Conservation (phyloP, 2,329 filamentous ascomycete genomes). For the Aspergillus vadensis region DNA sequence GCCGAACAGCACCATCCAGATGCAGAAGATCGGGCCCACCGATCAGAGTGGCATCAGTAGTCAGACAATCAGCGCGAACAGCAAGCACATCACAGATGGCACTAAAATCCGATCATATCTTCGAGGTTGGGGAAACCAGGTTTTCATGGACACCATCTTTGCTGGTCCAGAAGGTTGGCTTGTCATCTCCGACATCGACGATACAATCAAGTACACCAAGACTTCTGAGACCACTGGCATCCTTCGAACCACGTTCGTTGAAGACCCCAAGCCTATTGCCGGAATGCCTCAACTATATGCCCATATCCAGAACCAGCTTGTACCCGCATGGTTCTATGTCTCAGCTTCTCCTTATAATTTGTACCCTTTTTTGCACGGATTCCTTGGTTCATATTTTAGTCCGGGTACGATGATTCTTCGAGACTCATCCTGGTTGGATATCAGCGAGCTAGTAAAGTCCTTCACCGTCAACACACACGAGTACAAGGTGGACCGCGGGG, state of each 20-base stretch:
- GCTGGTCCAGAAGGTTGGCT: constrained; percentile 79
- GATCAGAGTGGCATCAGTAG: constrained; percentile 71
- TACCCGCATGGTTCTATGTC: constrained; percentile 86
- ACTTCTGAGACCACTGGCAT: constrained; percentile 80
- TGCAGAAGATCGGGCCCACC: constrained; percentile 66
- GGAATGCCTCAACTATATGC: constrained; percentile 87
- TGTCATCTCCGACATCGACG: constrained; percentile 86
- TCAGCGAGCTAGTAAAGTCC: constrained; percentile 75
- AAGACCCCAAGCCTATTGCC: constrained; percentile 67
- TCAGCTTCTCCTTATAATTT: constrained; percentile 93
- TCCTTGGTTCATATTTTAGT: constrained; percentile 71
- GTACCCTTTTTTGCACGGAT: constrained; percentile 79
- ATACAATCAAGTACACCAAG: constrained; percentile 90
- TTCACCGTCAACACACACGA: constrained; percentile 78
- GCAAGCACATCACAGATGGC: constrained; percentile 49
- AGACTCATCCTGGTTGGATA: constrained; percentile 82
- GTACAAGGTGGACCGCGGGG: constrained; percentile 82
- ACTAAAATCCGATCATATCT: constrained; percentile 46
- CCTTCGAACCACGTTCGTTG: constrained; percentile 78
- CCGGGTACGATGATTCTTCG: constrained; percentile 80
- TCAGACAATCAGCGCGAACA: constrained; percentile 59
- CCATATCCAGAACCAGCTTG: constrained; percentile 59
- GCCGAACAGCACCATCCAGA: constrained; percentile 39
- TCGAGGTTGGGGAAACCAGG: constrained; percentile 35
- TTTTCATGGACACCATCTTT: constrained; percentile 71